phyloP scores from a whole-genome alignment of 805 yeast genomes.

The Candida ortonii region DNA sequence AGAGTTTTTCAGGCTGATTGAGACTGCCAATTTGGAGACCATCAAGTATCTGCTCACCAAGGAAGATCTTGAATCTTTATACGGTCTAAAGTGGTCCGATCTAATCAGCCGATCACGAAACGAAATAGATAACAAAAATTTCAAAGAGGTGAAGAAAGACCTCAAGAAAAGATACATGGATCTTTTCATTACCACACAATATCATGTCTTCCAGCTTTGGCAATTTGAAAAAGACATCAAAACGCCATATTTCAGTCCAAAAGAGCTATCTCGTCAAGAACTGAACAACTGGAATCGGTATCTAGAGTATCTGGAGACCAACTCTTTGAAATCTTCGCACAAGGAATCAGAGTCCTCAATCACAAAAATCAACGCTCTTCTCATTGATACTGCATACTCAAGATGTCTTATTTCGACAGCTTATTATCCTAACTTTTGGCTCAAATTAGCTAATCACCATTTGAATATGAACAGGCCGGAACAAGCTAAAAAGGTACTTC shows the following conservation, averaged over 20 bases:
- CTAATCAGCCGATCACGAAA: slow-evolving; percentile 17
- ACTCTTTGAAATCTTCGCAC: slow-evolving; percentile 20
- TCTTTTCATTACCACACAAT: slow-evolving; percentile 54
- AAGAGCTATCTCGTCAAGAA: slow-evolving; percentile 40
- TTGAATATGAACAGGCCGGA: slow-evolving; percentile 30
- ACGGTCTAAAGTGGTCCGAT: slow-evolving; percentile 24
- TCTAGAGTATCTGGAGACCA: slow-evolving; percentile 48
- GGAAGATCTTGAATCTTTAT: slow-evolving; percentile 21
- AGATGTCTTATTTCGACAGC: slow-evolving; percentile 47
- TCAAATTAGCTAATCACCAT: slow-evolving; percentile 45
- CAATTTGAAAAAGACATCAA: slow-evolving; percentile 44
- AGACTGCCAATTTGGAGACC: slow-evolving; percentile 30
- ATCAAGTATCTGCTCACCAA: slow-evolving; percentile 25
- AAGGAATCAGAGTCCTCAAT: slow-evolving; percentile 21
- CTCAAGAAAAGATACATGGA: slow-evolving; percentile 50
- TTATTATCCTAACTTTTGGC: slow-evolving; percentile 47
- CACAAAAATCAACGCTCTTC: slow-evolving; percentile 22
- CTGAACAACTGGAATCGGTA: slow-evolving; percentile 59
- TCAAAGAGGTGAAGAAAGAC: slow-evolving; percentile 34
- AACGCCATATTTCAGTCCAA: slow-evolving; percentile 38
- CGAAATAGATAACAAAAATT: slow-evolving; percentile 9
- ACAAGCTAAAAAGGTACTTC: slow-evolving; percentile 39
- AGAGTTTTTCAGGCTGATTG: slow-evolving; percentile 35
- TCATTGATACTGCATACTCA: slow-evolving; percentile 40
- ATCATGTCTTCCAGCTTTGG: slow-evolving; percentile 46